These are phyloP conservation scores for Iris pallida DNA, from an alignment of 116 monocot species.

Conservation along the genomic window DNA sequence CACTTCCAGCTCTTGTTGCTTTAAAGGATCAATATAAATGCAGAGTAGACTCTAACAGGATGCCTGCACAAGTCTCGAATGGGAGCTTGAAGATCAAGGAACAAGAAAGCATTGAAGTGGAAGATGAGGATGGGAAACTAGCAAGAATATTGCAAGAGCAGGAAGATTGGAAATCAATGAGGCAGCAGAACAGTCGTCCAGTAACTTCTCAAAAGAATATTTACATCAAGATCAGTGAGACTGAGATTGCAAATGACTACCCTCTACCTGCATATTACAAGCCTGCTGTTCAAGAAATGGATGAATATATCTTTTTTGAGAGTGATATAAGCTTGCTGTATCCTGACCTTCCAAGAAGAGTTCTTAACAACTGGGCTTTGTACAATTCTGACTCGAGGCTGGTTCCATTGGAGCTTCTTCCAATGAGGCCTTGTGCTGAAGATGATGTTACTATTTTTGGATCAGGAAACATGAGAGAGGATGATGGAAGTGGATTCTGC, in stretches of 20 bases:
- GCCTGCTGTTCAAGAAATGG: conserved; percentile 65
- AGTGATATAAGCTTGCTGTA: conserved; percentile 35
- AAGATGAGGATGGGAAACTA: conserved; percentile 77
- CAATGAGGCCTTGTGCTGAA: conserved; percentile 86
- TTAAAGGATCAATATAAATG: conserved; percentile 60
- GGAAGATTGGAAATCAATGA: conserved; percentile 77
- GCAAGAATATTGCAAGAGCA: conserved; percentile 79
- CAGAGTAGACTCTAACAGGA: conserved; percentile 19
- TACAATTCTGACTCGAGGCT: conserved; percentile 91
- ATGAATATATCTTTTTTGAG: conserved; percentile 79
- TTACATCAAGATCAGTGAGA: conserved; percentile 87
- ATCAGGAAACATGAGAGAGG: conserved; percentile 78
- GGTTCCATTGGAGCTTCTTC: conserved; percentile 81
- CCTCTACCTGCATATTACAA: conserved; percentile 87
- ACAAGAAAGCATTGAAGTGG: conserved; percentile 16
- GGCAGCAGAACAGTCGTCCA: conserved; percentile 28
- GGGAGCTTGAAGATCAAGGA: conserved; percentile 58
- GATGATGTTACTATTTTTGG: conserved; percentile 75
- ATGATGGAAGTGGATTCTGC: conserved; percentile 80
- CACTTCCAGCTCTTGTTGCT: conserved; percentile 53
- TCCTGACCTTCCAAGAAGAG: conserved; percentile 61
- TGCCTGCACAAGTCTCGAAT: conserved; percentile 2
- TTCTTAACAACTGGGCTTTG: conserved; percentile 74
- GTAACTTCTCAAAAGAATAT: conserved; percentile 29
- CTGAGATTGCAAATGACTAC: conserved; percentile 91